These are phyloP conservation scores for Aspergillus carbonarius DNA, from an alignment of 2,329 filamentous ascomycete species.

Conservation along the genomic window DNA sequence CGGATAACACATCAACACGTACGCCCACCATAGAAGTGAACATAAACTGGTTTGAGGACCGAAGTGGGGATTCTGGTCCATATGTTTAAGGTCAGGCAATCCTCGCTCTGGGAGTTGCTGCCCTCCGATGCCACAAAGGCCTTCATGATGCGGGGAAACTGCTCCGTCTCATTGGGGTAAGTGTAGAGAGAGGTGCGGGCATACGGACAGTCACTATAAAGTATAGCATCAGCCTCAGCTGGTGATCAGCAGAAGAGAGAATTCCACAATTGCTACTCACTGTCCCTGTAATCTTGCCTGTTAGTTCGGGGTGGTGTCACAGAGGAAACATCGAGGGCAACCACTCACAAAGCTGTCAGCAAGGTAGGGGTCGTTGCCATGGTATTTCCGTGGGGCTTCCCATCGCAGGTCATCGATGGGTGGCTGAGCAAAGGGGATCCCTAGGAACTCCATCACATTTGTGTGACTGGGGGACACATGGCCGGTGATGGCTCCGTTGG, in stretches of 20 bases:
- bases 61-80: slow-evolving; percentile 26
- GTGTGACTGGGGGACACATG: background rate
- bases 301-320: background rate
- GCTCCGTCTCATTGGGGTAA: slow-evolving; percentile 7
- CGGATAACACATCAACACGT: slow-evolving; percentile 11
- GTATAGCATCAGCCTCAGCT: background rate
- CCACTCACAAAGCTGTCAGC: slow-evolving; percentile 16
- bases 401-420: slow-evolving; percentile 30
- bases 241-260: background rate
- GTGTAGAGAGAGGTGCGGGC: slow-evolving; percentile 10
- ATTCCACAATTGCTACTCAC: background rate
- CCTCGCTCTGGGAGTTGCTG: slow-evolving; percentile 31
- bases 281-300: background rate
- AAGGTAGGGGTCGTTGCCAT: slow-evolving; percentile 7
- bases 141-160: slow-evolving; percentile 22
- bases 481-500: background rate
- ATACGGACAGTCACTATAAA: background rate
- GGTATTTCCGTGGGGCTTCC: slow-evolving; percentile 21
- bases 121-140: slow-evolving; percentile 19
- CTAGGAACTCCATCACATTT: slow-evolving; percentile 26
- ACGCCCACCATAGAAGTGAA: slow-evolving; percentile 45
- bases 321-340: background rate
- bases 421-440: slow-evolving; percentile 29
- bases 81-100: slow-evolving; percentile 39
- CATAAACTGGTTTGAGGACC: slow-evolving; percentile 36